These are phyloP conservation scores for Fusarium multiceps DNA, from an alignment of 2,329 filamentous ascomycete species.

Conservation along the genomic window DNA sequence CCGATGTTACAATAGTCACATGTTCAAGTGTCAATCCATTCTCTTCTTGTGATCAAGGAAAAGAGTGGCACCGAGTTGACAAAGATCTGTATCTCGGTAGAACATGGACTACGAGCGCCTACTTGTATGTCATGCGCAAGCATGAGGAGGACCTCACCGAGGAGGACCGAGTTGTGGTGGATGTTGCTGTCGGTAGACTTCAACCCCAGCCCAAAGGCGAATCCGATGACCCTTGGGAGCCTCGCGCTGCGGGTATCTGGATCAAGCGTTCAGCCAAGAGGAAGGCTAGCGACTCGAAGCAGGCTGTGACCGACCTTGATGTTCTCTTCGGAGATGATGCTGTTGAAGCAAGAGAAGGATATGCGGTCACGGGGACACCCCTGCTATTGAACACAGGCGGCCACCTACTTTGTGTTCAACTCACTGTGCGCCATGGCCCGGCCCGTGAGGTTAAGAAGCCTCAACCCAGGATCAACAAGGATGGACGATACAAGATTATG, in stretches of 20 bases:
- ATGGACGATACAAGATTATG: constrained; percentile 97
- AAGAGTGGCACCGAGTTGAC: constrained; percentile 83
- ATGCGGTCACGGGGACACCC: constrained; percentile 80
- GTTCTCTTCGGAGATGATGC: constrained; percentile 91
- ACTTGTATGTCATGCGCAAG: constrained; percentile 84
- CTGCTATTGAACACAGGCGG: constrained; percentile 74
- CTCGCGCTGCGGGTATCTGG: constrained; percentile 82
- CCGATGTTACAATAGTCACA: constrained; percentile 81
- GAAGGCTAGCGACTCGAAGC: constrained; percentile 78
- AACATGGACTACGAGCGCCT: constrained; percentile 80
- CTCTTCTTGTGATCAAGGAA: constrained; percentile 80
- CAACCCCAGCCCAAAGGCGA: constrained; percentile 66
- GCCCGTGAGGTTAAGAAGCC: constrained; percentile 74
- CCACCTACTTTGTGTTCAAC: constrained; percentile 73
- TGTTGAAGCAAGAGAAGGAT: constrained; percentile 87
- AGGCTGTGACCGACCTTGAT: constrained; percentile 83
- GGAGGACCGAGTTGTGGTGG: constrained; percentile 82
- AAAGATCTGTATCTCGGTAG: constrained; percentile 87
- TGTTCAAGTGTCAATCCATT: constrained; percentile 82
- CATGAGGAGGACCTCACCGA: constrained; percentile 83
- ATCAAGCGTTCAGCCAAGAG: constrained; percentile 78
- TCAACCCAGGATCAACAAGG: constrained; percentile 81
- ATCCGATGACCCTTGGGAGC: constrained; percentile 78
- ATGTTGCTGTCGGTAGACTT: constrained; percentile 78
- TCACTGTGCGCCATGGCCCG: constrained; percentile 81